phyloP scores from a whole-genome alignment of 2,329 filamentous ascomycete species.

The Fusarium transvaalense region DNA sequence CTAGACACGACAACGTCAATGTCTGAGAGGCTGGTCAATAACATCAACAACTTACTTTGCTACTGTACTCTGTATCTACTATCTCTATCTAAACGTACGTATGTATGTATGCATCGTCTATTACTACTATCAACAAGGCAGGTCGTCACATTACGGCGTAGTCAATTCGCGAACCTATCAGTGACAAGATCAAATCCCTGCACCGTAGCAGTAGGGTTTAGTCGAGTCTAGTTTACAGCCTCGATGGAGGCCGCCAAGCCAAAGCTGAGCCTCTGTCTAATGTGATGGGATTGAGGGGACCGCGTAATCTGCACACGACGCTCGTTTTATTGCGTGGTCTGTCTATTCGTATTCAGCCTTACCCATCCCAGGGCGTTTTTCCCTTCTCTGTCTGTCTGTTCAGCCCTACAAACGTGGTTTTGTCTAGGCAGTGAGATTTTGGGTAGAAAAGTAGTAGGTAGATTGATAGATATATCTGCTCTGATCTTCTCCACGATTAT shows the following conservation, averaged over 20 bases:
- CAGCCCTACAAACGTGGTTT: conserved; percentile 25
- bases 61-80: neutral
- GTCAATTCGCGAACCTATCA: conserved; percentile 16
- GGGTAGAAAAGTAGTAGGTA: no score
- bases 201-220: neutral
- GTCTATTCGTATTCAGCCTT: conserved; percentile 4
- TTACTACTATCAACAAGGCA: neutral
- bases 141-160: conserved; percentile 2
- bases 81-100: no score
- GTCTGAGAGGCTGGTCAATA: neutral
- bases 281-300: conserved; percentile 15
- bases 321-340: neutral
- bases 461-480: neutral
- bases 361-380: conserved; percentile 18
- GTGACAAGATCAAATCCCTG: neutral
- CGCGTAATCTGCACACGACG: conserved; percentile 35
- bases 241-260: conserved; percentile 30
- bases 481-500: conserved; percentile 7
- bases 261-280: conserved; percentile 23
- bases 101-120: no score
- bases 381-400: no score
- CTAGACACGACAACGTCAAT: neutral
- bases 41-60: conserved; percentile 1
- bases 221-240: conserved; percentile 16
- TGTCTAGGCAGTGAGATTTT: conserved; percentile 14